Evolutionary conservation across 2,329 filamentous ascomycete genomes (phyloP), one percentile per base, ranked within the genome.

Genomic region (Fusarium sp.): DNA sequence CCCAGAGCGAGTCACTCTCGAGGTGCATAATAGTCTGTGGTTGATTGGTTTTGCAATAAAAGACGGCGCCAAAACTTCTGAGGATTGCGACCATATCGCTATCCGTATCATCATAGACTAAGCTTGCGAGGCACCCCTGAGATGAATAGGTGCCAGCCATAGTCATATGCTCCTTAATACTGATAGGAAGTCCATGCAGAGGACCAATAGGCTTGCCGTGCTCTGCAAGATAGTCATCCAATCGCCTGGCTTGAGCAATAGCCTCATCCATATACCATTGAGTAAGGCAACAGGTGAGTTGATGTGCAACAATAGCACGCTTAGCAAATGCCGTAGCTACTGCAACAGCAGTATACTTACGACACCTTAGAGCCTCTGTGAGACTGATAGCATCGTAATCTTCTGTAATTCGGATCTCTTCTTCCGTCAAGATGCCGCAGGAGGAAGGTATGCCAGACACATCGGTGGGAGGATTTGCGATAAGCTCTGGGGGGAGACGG

Each of bases 1-100:
- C 88, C 62, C 85, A 88, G 33, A 89, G 76, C 67, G 91, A 89
- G 71, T 91, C 89, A 28, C 88, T 74, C 6, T 80, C 80, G 59
- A 80, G 80, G 55, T 87, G 75, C 1, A 81, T 83, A 5, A 57
- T 46, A 3, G 45, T 26, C 64, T 88, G 85, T 0, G 89, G 89
- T 10, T 91, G 83, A 63, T 90, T 91, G 2, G 90, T 92, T 76
- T 92, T 92, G 67, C 86, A 84, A 69, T 90, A 88, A 24, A 91
- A 79, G 0, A 93, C 84, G 2, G 90, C 90, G 1, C 91, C 91
- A 0, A 88, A 81, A 24, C 83, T 81, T 28, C 87, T 78, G 4
- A 93, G 78, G 1, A 91, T 79, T 7, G 86, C 82, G 0, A 91
- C 86, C 0, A 84, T 83, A 0, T 55, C 36, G 6, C 66, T 59